Percentiles rank a stretch among this genome's conserved stretches.
Evolutionary conservation across 352 stramenopile genomes (phyloP).

Genomic region (Aphanomyces astaci): DNA sequence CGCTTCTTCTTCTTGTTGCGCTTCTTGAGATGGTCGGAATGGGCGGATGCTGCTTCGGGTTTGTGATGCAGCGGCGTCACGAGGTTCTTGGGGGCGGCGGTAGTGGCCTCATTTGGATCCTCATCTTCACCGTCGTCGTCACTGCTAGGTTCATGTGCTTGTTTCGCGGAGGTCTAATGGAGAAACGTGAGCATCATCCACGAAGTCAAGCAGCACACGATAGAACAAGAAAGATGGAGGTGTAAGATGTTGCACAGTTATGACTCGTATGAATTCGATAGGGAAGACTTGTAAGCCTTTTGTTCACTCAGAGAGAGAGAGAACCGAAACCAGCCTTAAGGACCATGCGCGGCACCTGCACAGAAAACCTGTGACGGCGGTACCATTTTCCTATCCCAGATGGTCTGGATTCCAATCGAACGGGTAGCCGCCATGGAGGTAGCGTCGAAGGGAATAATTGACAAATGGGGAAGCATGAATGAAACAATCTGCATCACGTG

Average conservation of each 20-base stretch:
- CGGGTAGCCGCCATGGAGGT: constrained; percentile 32
- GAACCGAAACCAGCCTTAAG: constrained; percentile 87
- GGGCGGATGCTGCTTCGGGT: no score
- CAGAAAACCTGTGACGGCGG: constrained; percentile 72
- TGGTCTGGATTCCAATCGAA: constrained; percentile 72
- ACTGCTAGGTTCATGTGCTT: background rate
- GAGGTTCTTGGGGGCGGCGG: background rate
- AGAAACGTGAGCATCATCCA: no score
- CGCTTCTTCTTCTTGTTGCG: constrained; percentile 19
- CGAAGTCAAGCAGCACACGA: background rate
- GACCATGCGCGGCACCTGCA: constrained; percentile 70
- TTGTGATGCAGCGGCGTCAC: background rate
- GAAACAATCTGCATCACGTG: constrained; percentile 24
- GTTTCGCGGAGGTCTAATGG: background rate
- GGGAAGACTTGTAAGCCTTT: constrained; percentile 62
- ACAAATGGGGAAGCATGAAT: constrained; percentile 27
- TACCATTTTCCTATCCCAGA: constrained; percentile 78
- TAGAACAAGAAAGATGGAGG: constrained; percentile 25
- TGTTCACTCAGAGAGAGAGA: constrained; percentile 32
- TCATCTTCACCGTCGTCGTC: constrained; percentile 11
- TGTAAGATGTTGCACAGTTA: constrained; percentile 87
- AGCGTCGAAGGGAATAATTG: constrained; percentile 27
- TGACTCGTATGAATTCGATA: constrained; percentile 89
- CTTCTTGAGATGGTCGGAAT: no score
- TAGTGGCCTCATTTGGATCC: background rate